phyloP scores from a whole-genome alignment of 2,329 filamentous ascomycete genomes.

The Myriosclerotinia scirpicola region DNA sequence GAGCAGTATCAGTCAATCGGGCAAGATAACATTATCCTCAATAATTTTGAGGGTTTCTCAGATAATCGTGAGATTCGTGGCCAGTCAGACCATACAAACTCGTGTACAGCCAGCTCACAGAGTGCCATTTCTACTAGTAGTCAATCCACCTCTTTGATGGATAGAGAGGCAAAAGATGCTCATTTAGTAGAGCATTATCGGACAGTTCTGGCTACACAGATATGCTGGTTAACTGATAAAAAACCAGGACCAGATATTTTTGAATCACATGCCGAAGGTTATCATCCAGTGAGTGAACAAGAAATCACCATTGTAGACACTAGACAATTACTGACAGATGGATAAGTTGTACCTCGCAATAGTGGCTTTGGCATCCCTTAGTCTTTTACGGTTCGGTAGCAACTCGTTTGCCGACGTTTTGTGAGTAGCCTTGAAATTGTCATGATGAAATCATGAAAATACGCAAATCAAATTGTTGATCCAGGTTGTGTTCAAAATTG shows the following conservation, averaged over 20 bases:
- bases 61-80: background rate
- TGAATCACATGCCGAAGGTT: background rate
- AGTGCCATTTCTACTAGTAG: background rate
- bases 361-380: constrained; percentile 15
- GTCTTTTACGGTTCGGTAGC: constrained; percentile 20
- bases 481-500: constrained; percentile 45
- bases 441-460: constrained; percentile 45
- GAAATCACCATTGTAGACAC: background rate
- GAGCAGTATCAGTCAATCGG: background rate
- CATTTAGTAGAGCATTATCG: constrained; percentile 35
- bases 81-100: background rate
- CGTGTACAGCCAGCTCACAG: background rate
- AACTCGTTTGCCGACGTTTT: constrained; percentile 19
- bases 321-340: background rate
- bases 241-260: constrained; percentile 9
- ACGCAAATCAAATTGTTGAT: constrained; percentile 51
- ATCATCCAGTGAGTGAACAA: constrained; percentile 12
- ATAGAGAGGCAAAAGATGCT: constrained; percentile 16
- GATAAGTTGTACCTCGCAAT: constrained; percentile 19
- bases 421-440: constrained; percentile 44
- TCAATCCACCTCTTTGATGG: background rate
- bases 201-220: constrained; percentile 33
- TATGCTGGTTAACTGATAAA: constrained; percentile 25
- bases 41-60: background rate
- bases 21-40: background rate